These are phyloP conservation scores for Infundibulicybe gibba DNA, from an alignment of 768 basidiomycete species.

Conservation along the genomic window DNA sequence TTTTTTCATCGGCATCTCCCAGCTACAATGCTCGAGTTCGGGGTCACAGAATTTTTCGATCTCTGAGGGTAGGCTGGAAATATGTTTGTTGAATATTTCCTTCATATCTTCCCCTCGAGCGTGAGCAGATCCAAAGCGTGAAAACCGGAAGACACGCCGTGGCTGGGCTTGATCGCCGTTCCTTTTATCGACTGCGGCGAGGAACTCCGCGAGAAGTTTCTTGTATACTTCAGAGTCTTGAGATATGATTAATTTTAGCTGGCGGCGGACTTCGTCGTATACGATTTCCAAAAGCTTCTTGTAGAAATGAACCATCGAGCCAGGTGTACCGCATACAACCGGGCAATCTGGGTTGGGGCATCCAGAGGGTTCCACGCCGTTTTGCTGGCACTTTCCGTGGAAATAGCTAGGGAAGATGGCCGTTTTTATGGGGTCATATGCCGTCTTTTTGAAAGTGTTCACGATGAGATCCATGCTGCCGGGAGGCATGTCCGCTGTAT, in stretches of 20 bases:
- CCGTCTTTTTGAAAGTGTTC: conserved; percentile 37
- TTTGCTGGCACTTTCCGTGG: conserved; percentile 69
- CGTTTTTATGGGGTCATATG: conserved; percentile 40
- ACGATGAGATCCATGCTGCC: conserved; percentile 44
- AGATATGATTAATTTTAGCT: conserved; percentile 28
- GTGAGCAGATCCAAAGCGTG: conserved; percentile 9
- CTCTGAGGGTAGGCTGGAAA: conserved; percentile 23
- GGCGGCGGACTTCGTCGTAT: conserved; percentile 34
- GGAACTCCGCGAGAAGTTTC: conserved; percentile 36
- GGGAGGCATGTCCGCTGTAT: conserved; percentile 6
- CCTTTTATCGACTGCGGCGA: conserved; percentile 26
- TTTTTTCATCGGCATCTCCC: conserved; percentile 56
- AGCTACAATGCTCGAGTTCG: conserved; percentile 45
- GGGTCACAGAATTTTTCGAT: conserved; percentile 41
- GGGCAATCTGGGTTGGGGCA: conserved; percentile 81
- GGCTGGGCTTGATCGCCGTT: conserved; percentile 2
- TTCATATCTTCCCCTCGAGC: conserved; percentile 7
- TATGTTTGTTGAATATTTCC: conserved; percentile 20
- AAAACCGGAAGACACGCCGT: conserved; percentile 7
- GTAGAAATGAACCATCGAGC: conserved; percentile 72
- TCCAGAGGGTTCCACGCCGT: conserved; percentile 57
- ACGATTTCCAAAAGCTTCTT: conserved; percentile 43
- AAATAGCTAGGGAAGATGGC: conserved; percentile 72
- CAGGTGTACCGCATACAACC: conserved; percentile 79
- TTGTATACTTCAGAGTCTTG: conserved; percentile 39